These are phyloP conservation scores for Leishmania mexicana DNA, from an alignment of 208 protist genomes.

Conservation along the genomic window DNA sequence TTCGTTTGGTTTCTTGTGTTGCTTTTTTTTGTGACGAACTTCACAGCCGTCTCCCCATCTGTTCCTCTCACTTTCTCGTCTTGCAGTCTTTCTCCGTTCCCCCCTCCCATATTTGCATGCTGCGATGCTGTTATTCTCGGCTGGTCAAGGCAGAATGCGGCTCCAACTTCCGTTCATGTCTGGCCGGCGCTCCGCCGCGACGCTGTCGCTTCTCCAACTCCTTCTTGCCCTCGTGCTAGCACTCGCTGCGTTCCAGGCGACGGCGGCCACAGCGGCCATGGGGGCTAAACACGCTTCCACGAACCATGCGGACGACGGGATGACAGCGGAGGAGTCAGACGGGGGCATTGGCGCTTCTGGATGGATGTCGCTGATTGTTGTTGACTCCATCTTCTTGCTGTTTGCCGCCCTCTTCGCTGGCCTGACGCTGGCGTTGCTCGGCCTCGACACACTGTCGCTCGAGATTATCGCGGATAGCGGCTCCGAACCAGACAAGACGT, in stretches of 20 bases:
- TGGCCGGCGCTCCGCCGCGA: neutral
- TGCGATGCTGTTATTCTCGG: neutral
- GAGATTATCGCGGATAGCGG: constrained; percentile 93
- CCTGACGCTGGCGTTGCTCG: constrained; percentile 95
- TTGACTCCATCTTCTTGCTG: constrained; percentile 83
- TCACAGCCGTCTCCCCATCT: neutral
- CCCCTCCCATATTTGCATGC: neutral
- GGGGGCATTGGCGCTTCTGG: constrained; percentile 31
- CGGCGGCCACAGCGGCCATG: neutral
- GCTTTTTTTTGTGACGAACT: neutral
- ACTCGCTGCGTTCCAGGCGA: neutral
- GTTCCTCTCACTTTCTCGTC: neutral
- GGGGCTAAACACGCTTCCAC: neutral
- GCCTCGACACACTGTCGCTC: constrained; percentile 93
- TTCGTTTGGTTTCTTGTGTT: neutral
- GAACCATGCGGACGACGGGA: neutral
- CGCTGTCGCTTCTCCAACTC: constrained; percentile 2
- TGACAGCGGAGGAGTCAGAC: constrained; percentile 13
- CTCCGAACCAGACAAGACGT: constrained; percentile 88
- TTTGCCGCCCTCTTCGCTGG: constrained; percentile 96
- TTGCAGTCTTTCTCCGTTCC: neutral
- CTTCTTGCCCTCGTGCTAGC: constrained; percentile 4
- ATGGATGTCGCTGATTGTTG: constrained; percentile 81
- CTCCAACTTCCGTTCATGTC: neutral
- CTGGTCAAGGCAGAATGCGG: neutral